A percentile compares a stretch with the other conserved stretches of the same genome.
Evolutionary conservation across 805 yeast genomes (phyloP).

Genomic region (Ogataea siamensis): DNA sequence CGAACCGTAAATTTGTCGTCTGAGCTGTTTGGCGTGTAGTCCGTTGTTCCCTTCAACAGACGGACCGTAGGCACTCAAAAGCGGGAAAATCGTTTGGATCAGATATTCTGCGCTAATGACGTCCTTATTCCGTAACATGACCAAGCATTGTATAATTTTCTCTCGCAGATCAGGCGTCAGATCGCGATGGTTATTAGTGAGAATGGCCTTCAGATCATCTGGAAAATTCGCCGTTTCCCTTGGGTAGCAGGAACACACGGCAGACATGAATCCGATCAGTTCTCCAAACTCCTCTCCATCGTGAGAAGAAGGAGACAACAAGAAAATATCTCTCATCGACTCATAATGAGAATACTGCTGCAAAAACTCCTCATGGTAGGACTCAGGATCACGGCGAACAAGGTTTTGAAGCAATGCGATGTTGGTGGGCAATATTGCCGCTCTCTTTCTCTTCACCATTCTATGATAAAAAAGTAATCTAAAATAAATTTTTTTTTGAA

Average conservation of each 20-base stretch:
- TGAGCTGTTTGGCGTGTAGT: conserved; percentile 73
- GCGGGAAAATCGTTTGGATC: conserved; percentile 85
- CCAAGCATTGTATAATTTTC: conserved; percentile 83
- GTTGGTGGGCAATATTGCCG: conserved; percentile 90
- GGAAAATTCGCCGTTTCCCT: conserved; percentile 86
- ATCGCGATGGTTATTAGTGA: conserved; percentile 74
- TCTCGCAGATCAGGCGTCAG: conserved; percentile 85
- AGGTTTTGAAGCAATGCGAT: conserved; percentile 88
- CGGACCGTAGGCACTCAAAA: conserved; percentile 66
- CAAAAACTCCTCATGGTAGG: conserved; percentile 89
- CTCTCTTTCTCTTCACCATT: conserved; percentile 88
- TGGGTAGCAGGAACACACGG: conserved; percentile 88
- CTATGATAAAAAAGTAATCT: conserved; percentile 3
- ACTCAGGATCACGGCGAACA: conserved; percentile 90
- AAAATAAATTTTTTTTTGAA: conserved; percentile 7
- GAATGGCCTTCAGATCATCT: conserved; percentile 65
- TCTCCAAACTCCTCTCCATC: conserved; percentile 73
- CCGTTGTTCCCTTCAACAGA: conserved; percentile 44
- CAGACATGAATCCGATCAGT: conserved; percentile 85
- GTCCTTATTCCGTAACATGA: conserved; percentile 85
- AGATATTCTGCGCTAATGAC: conserved; percentile 75
- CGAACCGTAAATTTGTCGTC: conserved; percentile 79
- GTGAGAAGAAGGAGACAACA: conserved; percentile 64
- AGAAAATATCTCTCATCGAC: conserved; percentile 82
- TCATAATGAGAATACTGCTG: conserved; percentile 93